Percentiles rank a stretch among this genome's conserved stretches.
phyloP scores from a whole-genome alignment of 371 early-diverging fungal genomes.

The Funneliformis caledonium region DNA sequence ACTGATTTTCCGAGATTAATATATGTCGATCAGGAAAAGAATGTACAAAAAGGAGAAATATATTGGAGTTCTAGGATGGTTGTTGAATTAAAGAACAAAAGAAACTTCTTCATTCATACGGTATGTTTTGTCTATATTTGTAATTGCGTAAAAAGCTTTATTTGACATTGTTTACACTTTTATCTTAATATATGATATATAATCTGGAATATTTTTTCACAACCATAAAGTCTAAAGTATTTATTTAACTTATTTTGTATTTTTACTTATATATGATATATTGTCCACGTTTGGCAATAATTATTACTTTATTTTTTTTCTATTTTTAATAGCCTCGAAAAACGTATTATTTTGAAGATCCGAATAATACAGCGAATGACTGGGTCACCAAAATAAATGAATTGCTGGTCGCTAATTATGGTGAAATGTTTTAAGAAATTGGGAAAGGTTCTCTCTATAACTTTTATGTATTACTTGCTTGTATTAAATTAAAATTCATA shows the following conservation, averaged over 20 bases:
- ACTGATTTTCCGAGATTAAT: conserved; percentile 74
- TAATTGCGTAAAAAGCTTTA: not conserved
- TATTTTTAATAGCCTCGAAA: conserved; percentile 53
- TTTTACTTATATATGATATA: not conserved
- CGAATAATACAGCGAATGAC: conserved; percentile 53
- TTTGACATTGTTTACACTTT: not conserved
- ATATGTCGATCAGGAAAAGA: conserved; percentile 67
- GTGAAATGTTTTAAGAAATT: conserved; percentile 38
- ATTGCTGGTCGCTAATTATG: conserved; percentile 58
- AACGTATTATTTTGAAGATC: conserved; percentile 65
- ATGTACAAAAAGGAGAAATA: conserved; percentile 57
- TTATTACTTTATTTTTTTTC: not conserved
- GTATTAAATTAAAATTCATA: not conserved
- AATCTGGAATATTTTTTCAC: no score
- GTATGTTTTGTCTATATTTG: conserved; percentile 46
- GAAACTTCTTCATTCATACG: conserved; percentile 64
- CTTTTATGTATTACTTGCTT: not conserved
- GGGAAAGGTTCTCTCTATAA: not conserved
- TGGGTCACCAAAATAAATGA: conserved; percentile 63
- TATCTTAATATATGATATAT: no score
- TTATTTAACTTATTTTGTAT: not conserved
- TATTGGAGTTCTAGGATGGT: conserved; percentile 57
- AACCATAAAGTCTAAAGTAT: not conserved
- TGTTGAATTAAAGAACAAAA: conserved; percentile 60
- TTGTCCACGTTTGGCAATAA: not conserved